These are phyloP conservation scores for Solanum sejunctum DNA, from an alignment of 257 asterid species.

Conservation along the genomic window DNA sequence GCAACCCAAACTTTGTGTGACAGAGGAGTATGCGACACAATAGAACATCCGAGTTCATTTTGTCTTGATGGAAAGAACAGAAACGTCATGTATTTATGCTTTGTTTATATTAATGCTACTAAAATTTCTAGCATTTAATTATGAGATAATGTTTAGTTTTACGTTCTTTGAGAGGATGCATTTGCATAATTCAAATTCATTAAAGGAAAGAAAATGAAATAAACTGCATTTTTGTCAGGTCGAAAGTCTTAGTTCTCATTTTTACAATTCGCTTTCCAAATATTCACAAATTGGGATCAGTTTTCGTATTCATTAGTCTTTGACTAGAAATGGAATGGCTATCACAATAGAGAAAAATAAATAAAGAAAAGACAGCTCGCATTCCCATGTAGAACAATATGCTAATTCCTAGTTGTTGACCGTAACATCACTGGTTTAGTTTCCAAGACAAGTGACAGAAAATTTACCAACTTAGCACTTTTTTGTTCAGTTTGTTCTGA, in stretches of 20 bases:
- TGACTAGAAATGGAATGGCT: background rate
- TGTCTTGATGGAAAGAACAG: background rate
- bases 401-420: background rate
- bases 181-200: background rate
- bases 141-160: background rate
- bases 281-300: background rate
- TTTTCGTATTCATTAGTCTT: background rate
- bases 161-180: background rate
- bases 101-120: background rate
- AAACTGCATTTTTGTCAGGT: background rate
- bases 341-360: background rate
- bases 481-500: constrained; percentile 72
- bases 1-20: background rate
- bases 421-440: background rate
- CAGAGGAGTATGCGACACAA: background rate
- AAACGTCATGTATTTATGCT: background rate
- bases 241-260: background rate
- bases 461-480: constrained; percentile 70
- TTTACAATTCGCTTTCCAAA: background rate
- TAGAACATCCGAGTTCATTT: background rate
- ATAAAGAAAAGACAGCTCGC: background rate
- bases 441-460: background rate
- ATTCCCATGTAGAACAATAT: background rate
- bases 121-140: background rate
- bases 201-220: background rate